Base-by-base conservation (phyloP, 208 protist genomes). In the Leishmania turanica region DNA sequence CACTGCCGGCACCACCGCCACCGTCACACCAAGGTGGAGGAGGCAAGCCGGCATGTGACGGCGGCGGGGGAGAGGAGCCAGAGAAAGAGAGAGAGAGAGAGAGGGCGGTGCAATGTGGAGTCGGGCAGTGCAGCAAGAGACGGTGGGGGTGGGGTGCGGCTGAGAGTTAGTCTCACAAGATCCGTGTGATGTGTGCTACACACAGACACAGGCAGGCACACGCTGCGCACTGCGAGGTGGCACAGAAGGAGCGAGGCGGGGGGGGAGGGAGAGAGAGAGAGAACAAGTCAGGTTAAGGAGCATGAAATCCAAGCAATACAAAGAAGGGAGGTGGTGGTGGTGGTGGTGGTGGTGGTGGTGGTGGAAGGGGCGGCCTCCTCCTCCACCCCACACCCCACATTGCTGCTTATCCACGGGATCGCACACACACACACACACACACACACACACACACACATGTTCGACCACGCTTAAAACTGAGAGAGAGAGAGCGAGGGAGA, bases 61-160 rank as follows among this genome's bases (percentile, higher is more conserved):
- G 47, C 37, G 21, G 71, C 1, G 6, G 51, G 47, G 72, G 34
- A 75, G 77, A 31, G n/a, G 53, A 37, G 70, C 69, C 17, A 87
- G 27, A 79, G 74, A n/a, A 42, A 74, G 21, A 74, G 49, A 80
- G 56, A 31, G 47, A 87, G 21, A 66, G 60, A 1, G 45, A 40
- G 73, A 81, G 42, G 45, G 47, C 70, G 77, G 27, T 27, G 51
- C 24, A 5, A 21, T 54, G 2, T 53, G 49, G 49, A 53, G 2
- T 53, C 49, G 49, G 1, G 49, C 49, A 19, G 49, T 53, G 51
- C 51, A 21, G 51, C 21, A 53, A 8, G 17, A 54, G 51, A 54
- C 51, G 7, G 8, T 11, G n/a, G 27, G 19, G 27, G 58, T 15
- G 58, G 27, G 17, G 51, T 4, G 15, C 51, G 51, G 15, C 51